Evolutionary conservation across 371 early-diverging fungal genomes (phyloP).

Genomic region (Haplosporangium sp.): DNA sequence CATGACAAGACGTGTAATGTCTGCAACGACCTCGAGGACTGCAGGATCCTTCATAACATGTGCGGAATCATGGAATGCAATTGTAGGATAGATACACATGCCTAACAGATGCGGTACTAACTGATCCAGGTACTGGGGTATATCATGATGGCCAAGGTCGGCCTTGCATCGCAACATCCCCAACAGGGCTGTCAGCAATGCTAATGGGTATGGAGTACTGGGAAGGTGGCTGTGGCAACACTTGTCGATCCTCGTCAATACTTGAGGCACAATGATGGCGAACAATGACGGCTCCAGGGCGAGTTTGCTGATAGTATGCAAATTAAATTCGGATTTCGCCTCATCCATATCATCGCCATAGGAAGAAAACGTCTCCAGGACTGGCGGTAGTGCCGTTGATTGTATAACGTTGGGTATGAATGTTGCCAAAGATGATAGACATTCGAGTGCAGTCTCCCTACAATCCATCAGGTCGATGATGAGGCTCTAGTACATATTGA

Average conservation of each 20-base stretch:
- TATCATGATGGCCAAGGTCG: not conserved
- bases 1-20: not conserved
- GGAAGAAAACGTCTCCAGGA: not conserved
- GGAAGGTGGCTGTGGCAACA: not conserved
- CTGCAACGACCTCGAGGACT: not conserved
- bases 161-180: not conserved
- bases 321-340: not conserved
- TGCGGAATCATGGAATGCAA: not conserved
- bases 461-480: not conserved
- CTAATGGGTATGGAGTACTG: slow-evolving; percentile 1
- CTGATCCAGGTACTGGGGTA: slow-evolving; percentile 7
- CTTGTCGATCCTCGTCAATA: slow-evolving; percentile 2
- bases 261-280: not conserved
- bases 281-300: not conserved
- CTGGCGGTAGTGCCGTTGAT: not conserved
- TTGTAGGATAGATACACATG: not conserved
- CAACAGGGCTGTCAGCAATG: not conserved
- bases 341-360: not conserved
- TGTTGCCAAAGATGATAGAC: not conserved
- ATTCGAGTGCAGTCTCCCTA: not conserved
- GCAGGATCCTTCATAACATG: slow-evolving; percentile 4
- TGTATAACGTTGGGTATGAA: not conserved
- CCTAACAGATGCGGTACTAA: not conserved
- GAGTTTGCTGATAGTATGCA: not conserved
- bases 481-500: not conserved